Percentiles rank a stretch among this genome's conserved stretches.
Conservation (phyloP, 2,329 filamentous ascomycete genomes). For the Elsinoe necatrix region DNA sequence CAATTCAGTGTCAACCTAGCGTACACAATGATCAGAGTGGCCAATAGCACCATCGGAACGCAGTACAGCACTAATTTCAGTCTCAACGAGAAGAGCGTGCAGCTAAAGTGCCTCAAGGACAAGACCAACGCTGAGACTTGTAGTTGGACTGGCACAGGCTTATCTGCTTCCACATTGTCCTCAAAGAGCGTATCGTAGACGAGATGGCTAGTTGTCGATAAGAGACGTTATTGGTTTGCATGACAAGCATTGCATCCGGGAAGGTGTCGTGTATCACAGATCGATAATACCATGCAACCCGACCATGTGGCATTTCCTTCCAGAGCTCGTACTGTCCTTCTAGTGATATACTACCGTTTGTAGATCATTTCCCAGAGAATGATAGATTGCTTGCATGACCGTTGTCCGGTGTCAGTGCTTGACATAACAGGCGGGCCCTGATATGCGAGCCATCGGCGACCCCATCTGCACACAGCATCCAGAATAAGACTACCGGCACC, state of each 20-base stretch:
- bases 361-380: not conserved
- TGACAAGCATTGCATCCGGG: not conserved
- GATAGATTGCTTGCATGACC: not conserved
- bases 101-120: constrained; percentile 1
- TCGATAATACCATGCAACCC: not conserved
- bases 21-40: not conserved
- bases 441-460: not conserved
- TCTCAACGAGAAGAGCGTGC: constrained; percentile 6
- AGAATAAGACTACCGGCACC: not conserved
- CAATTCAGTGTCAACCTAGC: not conserved
- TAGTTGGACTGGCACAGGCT: not conserved
- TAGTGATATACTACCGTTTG: not conserved
- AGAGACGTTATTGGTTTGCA: not conserved
- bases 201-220: not conserved
- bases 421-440: not conserved
- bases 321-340: not conserved
- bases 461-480: not conserved
- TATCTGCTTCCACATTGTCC: not conserved
- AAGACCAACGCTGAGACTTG: constrained; percentile 4
- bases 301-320: not conserved
- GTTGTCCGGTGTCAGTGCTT: not conserved
- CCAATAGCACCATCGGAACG: not conserved
- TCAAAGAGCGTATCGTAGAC: not conserved
- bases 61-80: not conserved
- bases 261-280: not conserved